phyloP scores from a whole-genome alignment of 2,329 filamentous ascomycete species.

The Sclerotinia minor region DNA sequence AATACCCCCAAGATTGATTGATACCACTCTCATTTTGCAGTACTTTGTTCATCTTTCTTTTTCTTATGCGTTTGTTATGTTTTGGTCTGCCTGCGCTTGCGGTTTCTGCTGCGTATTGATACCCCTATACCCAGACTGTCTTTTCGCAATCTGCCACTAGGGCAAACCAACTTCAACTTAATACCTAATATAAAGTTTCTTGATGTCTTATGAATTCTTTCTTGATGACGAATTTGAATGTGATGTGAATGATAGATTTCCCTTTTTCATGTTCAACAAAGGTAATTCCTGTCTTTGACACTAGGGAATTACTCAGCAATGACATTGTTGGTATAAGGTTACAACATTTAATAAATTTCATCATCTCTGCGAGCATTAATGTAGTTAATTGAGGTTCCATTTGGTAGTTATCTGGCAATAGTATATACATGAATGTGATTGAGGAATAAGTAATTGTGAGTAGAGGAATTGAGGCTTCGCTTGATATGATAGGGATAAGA shows the following conservation, averaged over 20 bases:
- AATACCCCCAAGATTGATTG: constrained; percentile 44
- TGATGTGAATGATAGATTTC: not conserved
- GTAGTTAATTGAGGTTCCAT: too few species aligned
- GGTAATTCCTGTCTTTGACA: too few species aligned
- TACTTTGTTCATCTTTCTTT: constrained; percentile 33
- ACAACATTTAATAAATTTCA: too few species aligned
- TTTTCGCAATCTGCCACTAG: constrained; percentile 44
- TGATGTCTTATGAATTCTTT: constrained; percentile 26
- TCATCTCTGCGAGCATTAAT: too few species aligned
- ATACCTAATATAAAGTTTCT: constrained; percentile 43
- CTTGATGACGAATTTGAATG: not conserved
- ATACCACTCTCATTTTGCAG: constrained; percentile 44
- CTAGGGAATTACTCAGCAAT: too few species aligned
- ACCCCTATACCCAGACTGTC: constrained; percentile 46
- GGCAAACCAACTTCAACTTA: constrained; percentile 40
- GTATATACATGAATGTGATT: too few species aligned
- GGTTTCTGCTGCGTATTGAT: constrained; percentile 43
- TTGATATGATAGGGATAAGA: too few species aligned
- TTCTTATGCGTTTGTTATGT: constrained; percentile 33
- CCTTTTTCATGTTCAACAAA: too few species aligned
- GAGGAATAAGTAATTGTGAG: too few species aligned
- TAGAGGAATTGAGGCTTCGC: too few species aligned
- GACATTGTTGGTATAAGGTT: too few species aligned
- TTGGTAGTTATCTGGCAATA: too few species aligned
- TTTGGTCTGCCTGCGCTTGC: constrained; percentile 34